Base-by-base conservation (phyloP, 2,329 filamentous ascomycete species). In the Pezizomycotina sp. region DNA sequence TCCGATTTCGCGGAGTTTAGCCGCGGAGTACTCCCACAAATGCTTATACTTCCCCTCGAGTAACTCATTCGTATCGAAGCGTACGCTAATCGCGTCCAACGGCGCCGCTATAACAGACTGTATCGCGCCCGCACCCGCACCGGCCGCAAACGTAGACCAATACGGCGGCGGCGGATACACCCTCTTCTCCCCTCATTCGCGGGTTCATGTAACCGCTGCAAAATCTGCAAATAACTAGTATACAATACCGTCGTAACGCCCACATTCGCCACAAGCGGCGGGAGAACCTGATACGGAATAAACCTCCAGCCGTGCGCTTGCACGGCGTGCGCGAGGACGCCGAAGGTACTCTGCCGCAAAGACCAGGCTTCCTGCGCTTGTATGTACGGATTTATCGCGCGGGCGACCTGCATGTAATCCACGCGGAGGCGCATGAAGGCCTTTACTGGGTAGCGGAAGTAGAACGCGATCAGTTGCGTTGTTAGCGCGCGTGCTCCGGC, bases 351-450 rank as follows among this genome's bases (percentile, higher is more conserved):
- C 51, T 69, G 66, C 35, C 69, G 62, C 56, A 74, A 65, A 18
- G 61, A 62, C 64, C 64, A 69, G 9, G 55, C 50, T 18, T 59
- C 55, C 14, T 58, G 55, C 20, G 61, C 58, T 40, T 60, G 54
- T 7, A 65, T 52, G 29, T 57, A 55, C 1, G 65, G 65, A 38
- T 66, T 66, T 49, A 68, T 64, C 21, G 64, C 65, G 41, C 65
- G 52, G 6, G 65, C 63, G 52, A 67, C 43, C 5, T 39, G 29
- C 19, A 41, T 31, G 12, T 39, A 43, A 62, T 93, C 84, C 46
- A 93, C 82, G 40, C 84, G 65, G 1, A 80, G 84, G 43, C 81
- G 71, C 59, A 93, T 92, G 55, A 93, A 93, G 10, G 83, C 79
- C 59, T 92, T 92, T 34, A 83, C 78, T 1, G 84, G 84, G 0